Evolutionary conservation across 2,329 filamentous ascomycete species (phyloP).

Genomic region (Fusarium tuaranense): DNA sequence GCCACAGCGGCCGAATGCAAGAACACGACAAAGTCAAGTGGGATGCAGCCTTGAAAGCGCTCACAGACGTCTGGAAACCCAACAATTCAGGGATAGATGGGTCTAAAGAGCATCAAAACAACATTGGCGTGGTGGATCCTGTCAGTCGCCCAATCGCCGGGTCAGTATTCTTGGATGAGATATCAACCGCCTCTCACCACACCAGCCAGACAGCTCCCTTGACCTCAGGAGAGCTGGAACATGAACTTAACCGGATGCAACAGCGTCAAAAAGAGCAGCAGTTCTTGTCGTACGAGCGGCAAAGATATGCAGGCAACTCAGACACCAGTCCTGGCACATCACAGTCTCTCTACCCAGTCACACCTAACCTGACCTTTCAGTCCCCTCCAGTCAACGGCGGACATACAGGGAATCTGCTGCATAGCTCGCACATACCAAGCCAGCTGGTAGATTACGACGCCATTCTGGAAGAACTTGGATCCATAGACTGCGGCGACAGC

Average conservation of each 20-base stretch:
- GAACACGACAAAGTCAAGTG: constrained; percentile 50
- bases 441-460: constrained; percentile 61
- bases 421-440: constrained; percentile 34
- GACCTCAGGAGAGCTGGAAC: constrained; percentile 37
- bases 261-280: constrained; percentile 38
- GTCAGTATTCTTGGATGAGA: constrained; percentile 42
- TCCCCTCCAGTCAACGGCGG: constrained; percentile 36
- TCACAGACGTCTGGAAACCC: constrained; percentile 45
- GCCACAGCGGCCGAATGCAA: constrained; percentile 46
- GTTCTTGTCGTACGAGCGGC: constrained; percentile 36
- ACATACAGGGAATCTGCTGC: constrained; percentile 36
- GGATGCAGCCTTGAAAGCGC: constrained; percentile 42
- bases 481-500: constrained; percentile 61
- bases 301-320: constrained; percentile 32
- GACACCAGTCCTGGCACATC: constrained; percentile 37
- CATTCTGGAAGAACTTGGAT: constrained; percentile 64
- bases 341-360: constrained; percentile 39
- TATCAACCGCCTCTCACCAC: constrained; percentile 45
- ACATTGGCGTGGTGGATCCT: constrained; percentile 32
- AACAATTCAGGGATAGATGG: constrained; percentile 24
- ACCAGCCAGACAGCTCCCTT: constrained; percentile 35
- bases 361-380: constrained; percentile 41
- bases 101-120: constrained; percentile 38
- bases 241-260: constrained; percentile 40
- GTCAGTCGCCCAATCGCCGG: constrained; percentile 25